These are phyloP conservation scores for Mycena filopes DNA, from an alignment of 768 basidiomycete species.

Conservation along the genomic window DNA sequence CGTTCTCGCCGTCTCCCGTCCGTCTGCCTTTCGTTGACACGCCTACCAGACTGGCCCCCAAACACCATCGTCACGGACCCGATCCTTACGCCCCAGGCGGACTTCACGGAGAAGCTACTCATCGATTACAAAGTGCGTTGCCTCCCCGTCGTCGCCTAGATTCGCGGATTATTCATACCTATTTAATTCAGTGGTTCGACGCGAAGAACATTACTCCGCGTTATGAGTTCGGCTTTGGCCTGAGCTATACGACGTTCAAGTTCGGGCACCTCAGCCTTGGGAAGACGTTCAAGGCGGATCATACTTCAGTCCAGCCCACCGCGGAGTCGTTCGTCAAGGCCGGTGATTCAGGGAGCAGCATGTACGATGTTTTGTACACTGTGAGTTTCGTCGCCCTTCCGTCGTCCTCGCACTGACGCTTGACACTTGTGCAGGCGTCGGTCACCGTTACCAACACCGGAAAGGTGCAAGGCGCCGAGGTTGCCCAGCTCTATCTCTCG, in stretches of 20 bases:
- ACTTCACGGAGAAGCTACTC: slow-evolving; percentile 16
- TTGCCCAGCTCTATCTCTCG: slow-evolving; percentile 41
- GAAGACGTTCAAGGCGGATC: slow-evolving; percentile 15
- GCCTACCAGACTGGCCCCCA: slow-evolving; percentile 55
- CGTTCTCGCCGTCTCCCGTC: too few relatives aligned
- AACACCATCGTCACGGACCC: slow-evolving; percentile 6
- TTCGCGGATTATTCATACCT: too few relatives aligned
- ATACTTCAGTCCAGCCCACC: slow-evolving; percentile 19
- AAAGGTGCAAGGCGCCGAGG: slow-evolving; percentile 37
- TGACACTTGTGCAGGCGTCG: slow-evolving; percentile 38
- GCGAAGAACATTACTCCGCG: slow-evolving; percentile 34
- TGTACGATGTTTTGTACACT: slow-evolving; percentile 24
- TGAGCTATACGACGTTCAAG: slow-evolving; percentile 53
- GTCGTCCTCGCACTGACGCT: slow-evolving; percentile 42
- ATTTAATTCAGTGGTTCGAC: slow-evolving; percentile 52
- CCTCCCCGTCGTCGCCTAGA: too few relatives aligned
- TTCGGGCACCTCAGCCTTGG: slow-evolving; percentile 15
- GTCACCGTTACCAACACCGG: slow-evolving; percentile 47
- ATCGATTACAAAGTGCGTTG: slow-evolving; percentile 45
- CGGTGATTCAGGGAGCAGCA: slow-evolving; percentile 4
- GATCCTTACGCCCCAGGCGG: background rate
- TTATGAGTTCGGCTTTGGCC: slow-evolving; percentile 46
- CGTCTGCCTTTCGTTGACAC: background rate
- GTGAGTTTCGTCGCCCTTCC: slow-evolving; percentile 27
- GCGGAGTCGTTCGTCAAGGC: slow-evolving; percentile 11